These are phyloP conservation scores for Ceratocystis papillata DNA, from an alignment of 2,329 filamentous ascomycete species.

Conservation along the genomic window DNA sequence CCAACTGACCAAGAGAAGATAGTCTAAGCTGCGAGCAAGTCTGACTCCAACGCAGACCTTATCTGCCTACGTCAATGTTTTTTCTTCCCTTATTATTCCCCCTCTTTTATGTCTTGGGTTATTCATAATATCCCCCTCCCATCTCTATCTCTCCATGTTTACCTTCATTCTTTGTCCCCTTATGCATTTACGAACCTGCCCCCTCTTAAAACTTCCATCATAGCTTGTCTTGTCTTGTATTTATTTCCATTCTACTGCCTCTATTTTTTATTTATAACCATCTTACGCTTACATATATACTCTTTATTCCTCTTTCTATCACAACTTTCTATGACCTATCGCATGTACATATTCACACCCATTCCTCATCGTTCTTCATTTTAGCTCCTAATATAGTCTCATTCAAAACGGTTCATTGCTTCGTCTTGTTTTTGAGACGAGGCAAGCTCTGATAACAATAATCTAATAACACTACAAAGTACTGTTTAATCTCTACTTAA, in stretches of 20 bases:
- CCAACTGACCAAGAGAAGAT: constrained; percentile 20
- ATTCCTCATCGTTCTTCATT: not conserved
- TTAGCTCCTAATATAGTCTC: not conserved
- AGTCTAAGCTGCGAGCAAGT: constrained; percentile 6
- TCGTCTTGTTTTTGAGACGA: not conserved
- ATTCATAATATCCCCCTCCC: not conserved
- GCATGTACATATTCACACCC: not conserved
- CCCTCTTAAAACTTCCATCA: not conserved
- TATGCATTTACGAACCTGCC: not conserved
- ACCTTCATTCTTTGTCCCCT: not conserved
- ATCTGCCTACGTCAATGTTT: no score
- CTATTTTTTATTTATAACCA: not conserved
- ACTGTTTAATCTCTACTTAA: constrained; percentile 3
- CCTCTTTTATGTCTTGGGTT: not conserved
- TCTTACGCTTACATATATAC: not conserved
- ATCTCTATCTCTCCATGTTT: not conserved
- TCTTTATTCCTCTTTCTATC: not conserved
- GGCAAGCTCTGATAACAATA: constrained; percentile 3
- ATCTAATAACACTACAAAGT: constrained; percentile 8
- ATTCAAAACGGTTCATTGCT: not conserved
- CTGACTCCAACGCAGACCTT: no score
- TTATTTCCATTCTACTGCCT: not conserved
- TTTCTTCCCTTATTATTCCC: not conserved
- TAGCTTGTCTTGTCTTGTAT: not conserved
- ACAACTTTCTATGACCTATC: not conserved